Conservation (phyloP, 2,329 filamentous ascomycete genomes). For the Elsinoe necatrix region DNA sequence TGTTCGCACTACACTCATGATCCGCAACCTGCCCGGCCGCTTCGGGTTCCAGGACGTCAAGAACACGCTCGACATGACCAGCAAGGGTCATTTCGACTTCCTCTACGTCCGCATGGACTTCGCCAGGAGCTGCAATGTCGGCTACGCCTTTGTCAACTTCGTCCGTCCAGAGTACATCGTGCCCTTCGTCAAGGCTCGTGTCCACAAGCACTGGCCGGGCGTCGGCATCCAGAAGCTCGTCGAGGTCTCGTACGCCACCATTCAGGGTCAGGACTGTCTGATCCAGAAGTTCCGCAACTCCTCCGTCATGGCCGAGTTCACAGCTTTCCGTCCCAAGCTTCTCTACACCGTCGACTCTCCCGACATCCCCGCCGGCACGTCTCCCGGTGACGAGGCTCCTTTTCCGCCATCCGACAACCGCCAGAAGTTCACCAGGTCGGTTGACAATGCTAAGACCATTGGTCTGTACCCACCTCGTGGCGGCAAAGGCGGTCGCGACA, state of each 20-base stretch:
- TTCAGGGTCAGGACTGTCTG: constrained; percentile 84
- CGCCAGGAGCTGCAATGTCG: constrained; percentile 56
- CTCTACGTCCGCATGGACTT: constrained; percentile 80
- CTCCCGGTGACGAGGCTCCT: constrained; percentile 58
- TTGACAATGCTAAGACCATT: constrained; percentile 77
- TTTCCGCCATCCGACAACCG: constrained; percentile 77
- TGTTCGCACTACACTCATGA: constrained; percentile 60
- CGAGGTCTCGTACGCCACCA: constrained; percentile 92
- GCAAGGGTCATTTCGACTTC: constrained; percentile 76
- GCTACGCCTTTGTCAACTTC: constrained; percentile 97
- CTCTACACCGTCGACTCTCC: constrained; percentile 45
- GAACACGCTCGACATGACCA: constrained; percentile 67
- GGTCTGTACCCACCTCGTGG: constrained; percentile 79
- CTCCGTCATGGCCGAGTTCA: constrained; percentile 82
- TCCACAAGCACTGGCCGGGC: constrained; percentile 52
- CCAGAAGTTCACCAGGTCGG: constrained; percentile 78
- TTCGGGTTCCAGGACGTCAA: constrained; percentile 62
- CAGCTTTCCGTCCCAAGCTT: constrained; percentile 77
- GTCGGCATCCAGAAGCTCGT: constrained; percentile 78
- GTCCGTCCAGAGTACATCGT: constrained; percentile 68
- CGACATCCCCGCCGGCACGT: constrained; percentile 29
- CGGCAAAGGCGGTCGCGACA: constrained; percentile 62
- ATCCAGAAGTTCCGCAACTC: constrained; percentile 96
- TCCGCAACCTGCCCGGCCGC: constrained; percentile 90
- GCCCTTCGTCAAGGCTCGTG: constrained; percentile 29